These are phyloP conservation scores for Flaveria sonorensis DNA, from an alignment of 129 eudicot species.

Conservation along the genomic window DNA sequence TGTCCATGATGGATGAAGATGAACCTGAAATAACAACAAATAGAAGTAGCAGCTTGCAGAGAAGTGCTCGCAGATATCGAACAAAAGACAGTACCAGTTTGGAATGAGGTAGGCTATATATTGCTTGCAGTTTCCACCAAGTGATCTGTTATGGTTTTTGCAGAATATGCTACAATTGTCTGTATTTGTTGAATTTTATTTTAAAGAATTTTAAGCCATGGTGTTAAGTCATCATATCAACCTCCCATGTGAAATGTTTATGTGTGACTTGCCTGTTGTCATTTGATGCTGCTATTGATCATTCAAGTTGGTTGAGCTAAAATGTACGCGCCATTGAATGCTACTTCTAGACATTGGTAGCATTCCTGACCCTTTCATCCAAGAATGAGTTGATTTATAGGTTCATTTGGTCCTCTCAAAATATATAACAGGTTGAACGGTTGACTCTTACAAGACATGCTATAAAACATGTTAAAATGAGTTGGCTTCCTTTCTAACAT, in stretches of 20 bases:
- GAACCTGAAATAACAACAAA: constrained; percentile 31
- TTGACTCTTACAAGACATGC: too few relatives aligned
- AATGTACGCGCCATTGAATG: too few relatives aligned
- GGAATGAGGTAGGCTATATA: constrained; percentile 23
- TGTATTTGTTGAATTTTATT: constrained; percentile 4
- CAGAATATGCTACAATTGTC: constrained; percentile 8
- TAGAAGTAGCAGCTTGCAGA: constrained; percentile 39
- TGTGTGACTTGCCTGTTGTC: not conserved
- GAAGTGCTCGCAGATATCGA: constrained; percentile 64
- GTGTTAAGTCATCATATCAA: not conserved
- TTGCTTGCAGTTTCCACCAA: constrained; percentile 13
- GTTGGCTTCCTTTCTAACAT: too few relatives aligned
- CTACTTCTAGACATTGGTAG: too few relatives aligned
- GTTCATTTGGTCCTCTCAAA: too few relatives aligned
- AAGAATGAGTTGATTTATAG: too few relatives aligned
- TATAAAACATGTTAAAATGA: too few relatives aligned
- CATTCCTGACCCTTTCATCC: too few relatives aligned
- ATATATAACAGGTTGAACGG: too few relatives aligned
- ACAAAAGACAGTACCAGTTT: constrained; percentile 29
- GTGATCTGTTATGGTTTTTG: constrained; percentile 11
- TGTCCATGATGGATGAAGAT: constrained; percentile 83
- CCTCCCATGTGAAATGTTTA: not conserved
- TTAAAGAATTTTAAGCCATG: not conserved
- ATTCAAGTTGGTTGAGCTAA: not conserved
- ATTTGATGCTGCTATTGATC: not conserved